A percentile compares a stretch with the other conserved stretches of the same genome.
phyloP scores from a whole-genome alignment of 495 filamentous ascomycete species.

The Cudoniella acicularis region DNA sequence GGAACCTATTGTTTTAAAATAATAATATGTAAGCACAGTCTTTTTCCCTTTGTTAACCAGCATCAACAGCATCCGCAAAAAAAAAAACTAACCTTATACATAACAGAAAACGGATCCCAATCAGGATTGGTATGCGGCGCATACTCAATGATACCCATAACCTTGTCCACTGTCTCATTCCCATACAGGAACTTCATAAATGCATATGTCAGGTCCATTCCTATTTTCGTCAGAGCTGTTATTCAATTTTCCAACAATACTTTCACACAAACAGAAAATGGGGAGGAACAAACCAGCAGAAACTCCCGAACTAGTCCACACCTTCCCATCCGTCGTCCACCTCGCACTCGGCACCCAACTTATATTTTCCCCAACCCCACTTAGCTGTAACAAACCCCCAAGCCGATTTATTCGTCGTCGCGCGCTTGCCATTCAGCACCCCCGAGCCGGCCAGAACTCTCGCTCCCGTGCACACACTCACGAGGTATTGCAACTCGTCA shows the following conservation, averaged over 20 bases:
- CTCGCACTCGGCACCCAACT: conserved; percentile 58
- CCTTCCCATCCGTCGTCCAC: conserved; percentile 61
- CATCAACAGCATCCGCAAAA: no score
- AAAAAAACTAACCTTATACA: not conserved
- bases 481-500: conserved; percentile 44
- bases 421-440: conserved; percentile 51
- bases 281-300: conserved; percentile 30
- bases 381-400: conserved; percentile 32
- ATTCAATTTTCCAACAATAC: not conserved
- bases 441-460: conserved; percentile 48
- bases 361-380: conserved; percentile 37
- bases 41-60: not conserved
- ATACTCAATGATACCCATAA: conserved; percentile 31
- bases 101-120: conserved; percentile 32
- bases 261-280: not conserved
- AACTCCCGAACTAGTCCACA: conserved; percentile 63
- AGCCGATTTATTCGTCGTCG: conserved; percentile 50
- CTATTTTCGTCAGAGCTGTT: conserved; percentile 26
- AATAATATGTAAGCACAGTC: not conserved
- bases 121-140: conserved; percentile 30
- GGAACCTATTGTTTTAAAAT: not conserved
- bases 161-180: conserved; percentile 20
- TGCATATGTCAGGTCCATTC: conserved; percentile 58
- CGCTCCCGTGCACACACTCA: conserved; percentile 60
- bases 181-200: conserved; percentile 48